Base-by-base conservation (phyloP, 2,329 filamentous ascomycete genomes). In the Talaromyces sp. region DNA sequence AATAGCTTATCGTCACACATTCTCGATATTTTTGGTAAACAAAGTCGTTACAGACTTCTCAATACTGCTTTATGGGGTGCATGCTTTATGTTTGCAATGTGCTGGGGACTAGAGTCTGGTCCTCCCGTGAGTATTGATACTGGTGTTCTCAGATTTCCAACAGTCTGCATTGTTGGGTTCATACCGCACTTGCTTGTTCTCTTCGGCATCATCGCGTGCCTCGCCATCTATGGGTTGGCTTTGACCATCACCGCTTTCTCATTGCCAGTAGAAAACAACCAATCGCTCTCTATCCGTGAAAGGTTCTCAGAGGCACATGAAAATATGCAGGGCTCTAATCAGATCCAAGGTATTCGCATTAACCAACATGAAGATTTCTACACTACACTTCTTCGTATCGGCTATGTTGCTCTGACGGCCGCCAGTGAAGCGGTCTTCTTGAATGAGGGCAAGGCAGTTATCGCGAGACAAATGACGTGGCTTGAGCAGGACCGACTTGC, bases 391-490 rank as follows among this genome's bases (percentile, higher is more conserved):
- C 80, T 97, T 3, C 87, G 92, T 54, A 85, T 91, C 32, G 94
- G 94, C 0, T 97, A 97, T 67, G 87, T 86, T 10, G 86, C 93
- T 11, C 85, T 97, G 55, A 96, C 91, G 0, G 93, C 95, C 71
- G 94, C 94, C 0, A 96, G 91, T 64, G 92, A 97, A 72, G 93
- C 93, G 3, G 94, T 97, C 0, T 97, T 96, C 67, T 78, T 99
- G 10, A 96, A 97, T 56, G 93, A 97, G 71, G 93, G 93, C 41
- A 84, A 84, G 36, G 82, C 82, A 1, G 85, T 97, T 47, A 86
- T 84, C 55, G 78, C 96, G 2, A 86, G 86, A 58, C 79, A 82
- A 32, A 86, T 86, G 74, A 97, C 94, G 0, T 99, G 94, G 93
- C 77, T 97, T 3, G 94, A 99, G 68, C 89, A 93, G 63, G 89